Evolutionary conservation across 441 rosid genomes (phyloP), one percentile per base, ranked within the genome.

Genomic region (Omphalea diandra): DNA sequence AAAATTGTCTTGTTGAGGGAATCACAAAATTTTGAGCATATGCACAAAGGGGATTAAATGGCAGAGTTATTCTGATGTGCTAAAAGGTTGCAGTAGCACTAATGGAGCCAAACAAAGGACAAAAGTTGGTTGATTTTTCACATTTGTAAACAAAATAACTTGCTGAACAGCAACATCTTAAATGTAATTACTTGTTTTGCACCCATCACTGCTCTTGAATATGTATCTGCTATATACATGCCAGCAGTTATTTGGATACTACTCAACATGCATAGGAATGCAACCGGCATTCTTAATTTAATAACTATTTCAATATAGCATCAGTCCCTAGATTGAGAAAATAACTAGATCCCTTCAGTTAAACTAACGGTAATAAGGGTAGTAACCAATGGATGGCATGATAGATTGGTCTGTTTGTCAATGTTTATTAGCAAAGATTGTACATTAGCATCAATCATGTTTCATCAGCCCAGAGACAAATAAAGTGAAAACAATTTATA

Each of bases 101-200:
- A 26, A 10, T 9, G 6, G 4, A 57, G 26, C 47, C 41, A 56
- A 56, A 43, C 33, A 56, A 32, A 5, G 10, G 62, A n/a, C 14
- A 38, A 33, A 53, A 67, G 62, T 27, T 54, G 61, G 24, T 53
- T n/a, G n/a, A n/a, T n/a, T n/a, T 67, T 58, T 38, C 20, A 50
- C 17, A 65, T 14, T 35, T 65, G 69, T 32, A 22, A 58, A 20
- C n/a, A 14, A 22, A 47, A 20, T 49, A 32, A 49, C 22, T 65
- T 65, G 10, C 38, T 27, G 12, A 49, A 3, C 3, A 33, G 10
- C 56, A 64, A 32, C 7, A 7, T 43, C 33, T 20, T 32, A 22
- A 24, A 27, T 20, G 12, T 32, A 50, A 49, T 35, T 49, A 49
- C 6, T 29, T n/a, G 32, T 65, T 18, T 54, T 67, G 14, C 35